Evolutionary conservation across 202 grass and related monocot genomes (phyloP), one percentile per base, ranked within the genome.

Genomic region (Schoenoplectus triqueter): DNA sequence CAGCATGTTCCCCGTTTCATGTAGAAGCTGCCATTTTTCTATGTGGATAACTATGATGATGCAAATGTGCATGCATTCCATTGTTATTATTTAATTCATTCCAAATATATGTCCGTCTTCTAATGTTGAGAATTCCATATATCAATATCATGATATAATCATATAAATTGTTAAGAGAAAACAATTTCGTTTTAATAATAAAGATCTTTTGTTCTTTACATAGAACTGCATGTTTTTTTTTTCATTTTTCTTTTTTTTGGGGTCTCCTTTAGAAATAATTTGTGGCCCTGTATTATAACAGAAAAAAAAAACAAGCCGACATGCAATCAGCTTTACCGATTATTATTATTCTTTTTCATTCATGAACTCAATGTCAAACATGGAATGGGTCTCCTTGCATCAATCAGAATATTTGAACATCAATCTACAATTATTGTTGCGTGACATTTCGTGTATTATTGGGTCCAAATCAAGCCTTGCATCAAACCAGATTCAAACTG

Each of bases 11-110:
- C 10, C 10, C 64, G 9, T 80, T 82, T 82, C 13, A 82, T 65
- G 42, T 82, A 66, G 60, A 82, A 82, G 79, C 79, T 82, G 59
- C 61, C 41, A 66, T 64, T 66, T 44, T 81, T 67, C 46, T 65
- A 41, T 82, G 47, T 8, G 80, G 48, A 77, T 77, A 59, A 59
- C 73, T 41, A 59, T 59, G 51, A 59, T 59, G 73, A 22, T 73
- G 70, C 2, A 4, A 52, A 73, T 22, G 10, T 52, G 70, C 18
- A 73, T 73, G 46, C 46, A 52, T 73, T 73, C 8, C 15, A 31
- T 31, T 21, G 3, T 56, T 56, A 22, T 52, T 14, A 76, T 76
- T 76, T 76, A 55, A 57, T 57, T 40, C 11, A 57, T 59, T 77
- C 21, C 73, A 57, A 14, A 56, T 56, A 55, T 45, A 47, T 31